These are phyloP conservation scores for Benincasa hispida DNA, from an alignment of 306 rosid species.

Conservation along the genomic window DNA sequence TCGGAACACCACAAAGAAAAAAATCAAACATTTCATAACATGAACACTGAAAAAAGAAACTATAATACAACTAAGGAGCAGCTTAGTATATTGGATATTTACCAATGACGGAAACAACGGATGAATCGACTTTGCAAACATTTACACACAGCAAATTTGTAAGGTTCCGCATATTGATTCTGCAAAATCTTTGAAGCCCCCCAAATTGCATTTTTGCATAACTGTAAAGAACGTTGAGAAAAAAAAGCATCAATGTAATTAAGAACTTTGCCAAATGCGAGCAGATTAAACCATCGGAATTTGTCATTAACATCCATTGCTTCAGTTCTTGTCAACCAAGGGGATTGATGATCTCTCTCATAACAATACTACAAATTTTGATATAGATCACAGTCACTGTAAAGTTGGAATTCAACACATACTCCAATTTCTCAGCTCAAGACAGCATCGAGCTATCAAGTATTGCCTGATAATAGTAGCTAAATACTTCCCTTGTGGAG, in stretches of 20 bases:
- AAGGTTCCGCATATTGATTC: not conserved
- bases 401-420: no score
- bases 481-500: no score
- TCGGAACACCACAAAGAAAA: not conserved
- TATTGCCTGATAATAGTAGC: no score
- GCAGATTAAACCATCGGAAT: not conserved
- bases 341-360: not conserved
- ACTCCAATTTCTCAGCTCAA: no score
- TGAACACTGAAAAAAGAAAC: not conserved
- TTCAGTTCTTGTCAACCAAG: not conserved
- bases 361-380: not conserved
- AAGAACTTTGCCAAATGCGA: not conserved
- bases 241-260: not conserved
- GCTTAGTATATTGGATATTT: not conserved
- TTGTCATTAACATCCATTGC: no score
- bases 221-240: not conserved
- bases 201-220: not conserved
- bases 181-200: not conserved
- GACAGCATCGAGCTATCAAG: no score
- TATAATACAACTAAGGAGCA: not conserved
- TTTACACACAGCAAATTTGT: not conserved
- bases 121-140: not conserved
- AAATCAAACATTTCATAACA: not conserved
- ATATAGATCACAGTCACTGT: no score
- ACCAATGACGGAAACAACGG: conserved; percentile 4